Evolutionary conservation across 805 yeast species (phyloP), one percentile per base, ranked within the genome.

Genomic region (Isabelozyma gotoi): DNA sequence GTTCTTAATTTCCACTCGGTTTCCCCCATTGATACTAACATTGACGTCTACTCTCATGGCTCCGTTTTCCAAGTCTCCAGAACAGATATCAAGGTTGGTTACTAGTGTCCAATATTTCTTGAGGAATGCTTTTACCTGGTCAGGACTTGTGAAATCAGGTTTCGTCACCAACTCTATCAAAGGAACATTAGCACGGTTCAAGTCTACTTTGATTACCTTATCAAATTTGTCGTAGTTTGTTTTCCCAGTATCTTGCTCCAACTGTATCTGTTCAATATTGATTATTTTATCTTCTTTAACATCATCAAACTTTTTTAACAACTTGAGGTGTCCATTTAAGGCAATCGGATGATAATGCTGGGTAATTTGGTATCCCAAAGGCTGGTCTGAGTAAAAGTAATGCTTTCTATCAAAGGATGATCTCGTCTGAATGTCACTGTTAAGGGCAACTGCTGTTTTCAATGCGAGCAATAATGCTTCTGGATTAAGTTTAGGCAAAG

Each of bases 41-140:
- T 94, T 94, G 7, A 89, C 98, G 58, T 94, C 99, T 4, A 92
- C 94, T 55, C 99, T 75, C 77, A 94, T 85, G 0, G 97, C 94
- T 5, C 99, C 99, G 1, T 90, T 81, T 58, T 94, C 98, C 57
- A 94, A 72, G 52, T 91, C 96, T 12, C 97, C 98, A 0, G 92
- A 75, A 50, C 96, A 89, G 1, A 94, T 79, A 4, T 78, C 80
- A 40, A 89, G 60, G 49, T 80, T 82, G 39, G 84, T 73, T 32
- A 92, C 78, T 31, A 89, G 64, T 16, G 80, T 73, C 56, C 88
- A 96, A 49, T 85, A 85, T 56, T 90, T 90, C 52, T 82, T 85
- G 37, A 94, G 79, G 63, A 92, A 94, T 0, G 85, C 78, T 33
- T 79, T 79, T 0, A 95, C 88, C 54, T 89, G 83, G 36, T 77